A percentile compares a stretch with the other conserved stretches of the same genome.
phyloP scores from a whole-genome alignment of 1,139 yeast genomes.

The Magnusiomyces ingens region DNA sequence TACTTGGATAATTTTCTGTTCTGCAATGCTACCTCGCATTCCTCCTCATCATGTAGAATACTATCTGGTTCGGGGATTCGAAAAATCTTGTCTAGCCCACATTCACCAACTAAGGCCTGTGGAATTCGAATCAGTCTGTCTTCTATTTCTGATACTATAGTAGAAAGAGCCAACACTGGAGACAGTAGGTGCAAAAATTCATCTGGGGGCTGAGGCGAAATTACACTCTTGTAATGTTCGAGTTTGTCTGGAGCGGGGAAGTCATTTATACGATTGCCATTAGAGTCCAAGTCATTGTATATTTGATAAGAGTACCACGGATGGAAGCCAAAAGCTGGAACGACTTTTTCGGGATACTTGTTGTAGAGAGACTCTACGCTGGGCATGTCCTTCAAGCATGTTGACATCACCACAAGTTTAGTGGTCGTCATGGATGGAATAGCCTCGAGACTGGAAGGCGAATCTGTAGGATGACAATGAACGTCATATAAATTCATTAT shows the following conservation, averaged over 20 bases:
- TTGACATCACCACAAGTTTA: conserved; percentile 35
- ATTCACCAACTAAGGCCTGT: conserved; percentile 59
- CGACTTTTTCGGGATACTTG: conserved; percentile 33
- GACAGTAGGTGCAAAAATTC: conserved; percentile 52
- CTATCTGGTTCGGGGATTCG: conserved; percentile 46
- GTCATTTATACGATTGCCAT: background rate
- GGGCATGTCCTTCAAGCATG: conserved; percentile 33
- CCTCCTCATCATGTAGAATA: background rate
- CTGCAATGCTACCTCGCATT: conserved; percentile 25
- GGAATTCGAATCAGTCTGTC: conserved; percentile 28
- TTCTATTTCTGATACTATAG: conserved; percentile 36
- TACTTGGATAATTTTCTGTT: conserved; percentile 34
- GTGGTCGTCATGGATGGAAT: conserved; percentile 21
- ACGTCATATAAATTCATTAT: conserved; percentile 42
- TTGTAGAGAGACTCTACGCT: conserved; percentile 29
- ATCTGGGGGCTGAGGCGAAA: conserved; percentile 37
- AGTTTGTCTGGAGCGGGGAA: conserved; percentile 21
- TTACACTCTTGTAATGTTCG: conserved; percentile 51
- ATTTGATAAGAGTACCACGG: conserved; percentile 84
- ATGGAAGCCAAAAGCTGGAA: conserved; percentile 75
- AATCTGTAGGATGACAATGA: conserved; percentile 52
- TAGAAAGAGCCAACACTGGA: conserved; percentile 45
- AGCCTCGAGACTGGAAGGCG: conserved; percentile 21
- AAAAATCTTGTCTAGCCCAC: conserved; percentile 78
- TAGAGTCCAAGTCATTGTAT: conserved; percentile 27